Percentiles rank a stretch among this genome's conserved stretches.
Evolutionary conservation across 345 rosid genomes (phyloP).

Genomic region (Citrus cavaleriei): DNA sequence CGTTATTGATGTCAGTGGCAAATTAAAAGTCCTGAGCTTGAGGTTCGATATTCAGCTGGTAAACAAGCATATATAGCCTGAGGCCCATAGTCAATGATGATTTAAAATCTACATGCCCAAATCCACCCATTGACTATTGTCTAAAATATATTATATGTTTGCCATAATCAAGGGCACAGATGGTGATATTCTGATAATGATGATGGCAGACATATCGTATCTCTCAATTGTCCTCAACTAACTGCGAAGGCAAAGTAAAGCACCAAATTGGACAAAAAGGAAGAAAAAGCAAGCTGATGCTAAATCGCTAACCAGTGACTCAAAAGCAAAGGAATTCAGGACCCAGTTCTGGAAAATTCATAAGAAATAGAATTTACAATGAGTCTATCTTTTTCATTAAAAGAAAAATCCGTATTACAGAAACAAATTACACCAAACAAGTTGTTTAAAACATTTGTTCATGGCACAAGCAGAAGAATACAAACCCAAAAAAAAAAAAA

Average conservation of each 20-base stretch:
- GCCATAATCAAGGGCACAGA: background rate
- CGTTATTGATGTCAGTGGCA: background rate
- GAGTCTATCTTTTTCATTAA: background rate
- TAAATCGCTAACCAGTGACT: too few relatives aligned
- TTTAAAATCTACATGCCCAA: background rate
- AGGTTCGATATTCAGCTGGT: background rate
- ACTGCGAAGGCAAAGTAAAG: background rate
- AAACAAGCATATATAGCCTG: background rate
- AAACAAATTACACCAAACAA: background rate
- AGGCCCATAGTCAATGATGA: background rate
- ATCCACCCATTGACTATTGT: background rate
- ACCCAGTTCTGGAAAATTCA: background rate
- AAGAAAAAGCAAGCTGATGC: background rate
- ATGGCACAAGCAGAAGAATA: too few relatives aligned
- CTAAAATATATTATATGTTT: background rate
- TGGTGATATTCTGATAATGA: background rate
- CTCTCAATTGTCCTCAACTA: background rate
- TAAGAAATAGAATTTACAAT: background rate
- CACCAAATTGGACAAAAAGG: background rate
- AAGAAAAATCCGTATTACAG: background rate
- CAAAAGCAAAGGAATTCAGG: background rate
- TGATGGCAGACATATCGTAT: background rate
- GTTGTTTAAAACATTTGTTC: too few relatives aligned
- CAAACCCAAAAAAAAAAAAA: too few relatives aligned
- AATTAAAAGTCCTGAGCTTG: background rate